Evolutionary conservation across 441 rosid genomes (phyloP).

Genomic region (Adansonia gregorii): DNA sequence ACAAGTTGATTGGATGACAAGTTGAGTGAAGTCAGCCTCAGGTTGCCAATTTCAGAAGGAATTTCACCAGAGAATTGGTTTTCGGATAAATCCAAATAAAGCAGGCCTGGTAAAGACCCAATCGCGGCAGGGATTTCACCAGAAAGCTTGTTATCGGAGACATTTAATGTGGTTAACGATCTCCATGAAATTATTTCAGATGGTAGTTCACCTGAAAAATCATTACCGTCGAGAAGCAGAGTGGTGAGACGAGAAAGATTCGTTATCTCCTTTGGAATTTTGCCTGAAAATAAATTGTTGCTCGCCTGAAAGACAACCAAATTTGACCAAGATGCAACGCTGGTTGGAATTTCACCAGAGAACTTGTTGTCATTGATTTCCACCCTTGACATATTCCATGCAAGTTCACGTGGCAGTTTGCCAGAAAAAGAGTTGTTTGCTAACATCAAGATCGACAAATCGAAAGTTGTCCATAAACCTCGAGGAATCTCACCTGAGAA

Average conservation of each 20-base stretch:
- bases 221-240: constrained; percentile 59
- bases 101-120: constrained; percentile 58
- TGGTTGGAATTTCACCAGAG: constrained; percentile 68
- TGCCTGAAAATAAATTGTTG: constrained; percentile 67
- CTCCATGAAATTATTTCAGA: constrained; percentile 66
- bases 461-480: constrained; percentile 62
- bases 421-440: constrained; percentile 74
- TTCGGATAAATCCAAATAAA: constrained; percentile 65
- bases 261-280: constrained; percentile 62
- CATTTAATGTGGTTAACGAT: constrained; percentile 46
- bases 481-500: constrained; percentile 81
- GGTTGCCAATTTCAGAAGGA: constrained; percentile 54
- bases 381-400: constrained; percentile 67
- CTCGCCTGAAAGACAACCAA: constrained; percentile 60
- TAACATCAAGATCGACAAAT: constrained; percentile 53
- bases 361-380: constrained; percentile 72
- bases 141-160: constrained; percentile 66
- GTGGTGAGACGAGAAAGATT: constrained; percentile 48
- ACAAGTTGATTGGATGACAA: constrained; percentile 70
- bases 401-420: constrained; percentile 53
- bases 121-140: constrained; percentile 68
- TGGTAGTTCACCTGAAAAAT: constrained; percentile 69
- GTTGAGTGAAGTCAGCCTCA: constrained; percentile 55
- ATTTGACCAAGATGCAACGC: constrained; percentile 54
- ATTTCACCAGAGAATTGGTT: constrained; percentile 74